Percentiles rank a stretch among this genome's conserved stretches.
These are phyloP conservation scores for Chytridium lagenaria DNA, from an alignment of 371 early-diverging fungal genomes.

Conservation along the genomic window DNA sequence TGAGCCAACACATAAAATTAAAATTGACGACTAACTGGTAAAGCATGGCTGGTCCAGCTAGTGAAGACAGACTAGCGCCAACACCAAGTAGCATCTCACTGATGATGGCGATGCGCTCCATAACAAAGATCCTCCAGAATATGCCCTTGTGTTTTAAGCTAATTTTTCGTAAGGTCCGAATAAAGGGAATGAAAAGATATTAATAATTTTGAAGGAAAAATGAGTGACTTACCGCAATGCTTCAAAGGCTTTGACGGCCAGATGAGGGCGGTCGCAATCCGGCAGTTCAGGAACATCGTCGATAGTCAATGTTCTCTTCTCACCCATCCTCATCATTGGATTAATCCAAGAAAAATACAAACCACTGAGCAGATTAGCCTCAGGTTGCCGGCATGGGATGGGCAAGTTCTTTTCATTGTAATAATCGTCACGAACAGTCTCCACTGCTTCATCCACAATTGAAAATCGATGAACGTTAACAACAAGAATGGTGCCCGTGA, in stretches of 20 bases:
- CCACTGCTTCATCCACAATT: background rate
- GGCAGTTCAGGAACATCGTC: conserved; percentile 49
- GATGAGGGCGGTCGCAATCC: conserved; percentile 23
- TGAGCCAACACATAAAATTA: no score
- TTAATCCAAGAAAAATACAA: conserved; percentile 38
- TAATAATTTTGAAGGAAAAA: background rate
- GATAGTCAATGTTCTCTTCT: conserved; percentile 61
- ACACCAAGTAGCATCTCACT: background rate
- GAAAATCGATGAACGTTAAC: background rate
- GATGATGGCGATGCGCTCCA: background rate
- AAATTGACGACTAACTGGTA: conserved; percentile 19
- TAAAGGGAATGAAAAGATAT: no score
- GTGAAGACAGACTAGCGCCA: conserved; percentile 3
- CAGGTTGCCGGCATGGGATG: background rate
- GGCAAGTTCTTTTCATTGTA: background rate
- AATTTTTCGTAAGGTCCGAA: no score
- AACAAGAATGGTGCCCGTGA: background rate
- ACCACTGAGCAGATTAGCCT: background rate
- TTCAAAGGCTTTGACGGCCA: conserved; percentile 24
- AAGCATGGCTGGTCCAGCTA: conserved; percentile 49
- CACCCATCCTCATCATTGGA: conserved; percentile 50
- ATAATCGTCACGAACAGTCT: background rate
- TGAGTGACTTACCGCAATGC: background rate
- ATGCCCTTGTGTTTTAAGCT: background rate
- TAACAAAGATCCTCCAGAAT: background rate